Evolutionary conservation across 768 basidiomycete species (phyloP).

Genomic region (Mycena rosella): DNA sequence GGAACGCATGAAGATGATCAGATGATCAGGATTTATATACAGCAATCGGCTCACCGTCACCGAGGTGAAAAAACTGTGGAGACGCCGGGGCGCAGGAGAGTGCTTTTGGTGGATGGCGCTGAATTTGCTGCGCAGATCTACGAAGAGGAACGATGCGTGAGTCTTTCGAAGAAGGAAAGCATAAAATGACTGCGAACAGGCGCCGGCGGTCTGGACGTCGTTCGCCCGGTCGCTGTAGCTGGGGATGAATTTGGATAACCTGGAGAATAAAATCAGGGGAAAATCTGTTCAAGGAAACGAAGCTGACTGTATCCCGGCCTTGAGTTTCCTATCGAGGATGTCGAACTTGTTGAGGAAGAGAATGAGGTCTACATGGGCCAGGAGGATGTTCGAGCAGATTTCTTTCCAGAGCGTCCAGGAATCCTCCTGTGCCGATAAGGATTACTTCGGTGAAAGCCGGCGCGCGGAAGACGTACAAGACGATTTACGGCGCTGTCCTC

Average conservation of each 20-base stretch:
- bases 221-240: not conserved
- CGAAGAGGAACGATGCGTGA: conserved; percentile 41
- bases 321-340: conserved; percentile 65
- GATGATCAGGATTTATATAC: not conserved
- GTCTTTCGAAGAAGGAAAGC: not conserved
- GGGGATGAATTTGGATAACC: not conserved
- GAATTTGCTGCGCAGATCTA: not conserved
- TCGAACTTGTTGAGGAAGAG: conserved; percentile 73
- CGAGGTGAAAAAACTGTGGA: conserved; percentile 6
- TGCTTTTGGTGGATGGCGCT: not conserved
- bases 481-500: conserved; percentile 71
- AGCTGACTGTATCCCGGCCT: conserved; percentile 56
- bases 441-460: not conserved
- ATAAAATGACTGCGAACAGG: not conserved
- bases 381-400: conserved; percentile 67
- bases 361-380: conserved; percentile 64
- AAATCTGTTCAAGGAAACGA: not conserved
- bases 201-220: not conserved
- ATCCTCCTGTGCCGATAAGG: not conserved
- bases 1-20: not conserved
- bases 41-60: not conserved
- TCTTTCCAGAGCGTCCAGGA: conserved; percentile 64
- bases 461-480: conserved; percentile 54
- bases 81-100: not conserved
- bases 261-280: not conserved